A percentile compares a stretch with the other conserved stretches of the same genome.
These are phyloP conservation scores for Cyclotella atomus DNA, from an alignment of 108 stramenopile species.

Conservation along the genomic window DNA sequence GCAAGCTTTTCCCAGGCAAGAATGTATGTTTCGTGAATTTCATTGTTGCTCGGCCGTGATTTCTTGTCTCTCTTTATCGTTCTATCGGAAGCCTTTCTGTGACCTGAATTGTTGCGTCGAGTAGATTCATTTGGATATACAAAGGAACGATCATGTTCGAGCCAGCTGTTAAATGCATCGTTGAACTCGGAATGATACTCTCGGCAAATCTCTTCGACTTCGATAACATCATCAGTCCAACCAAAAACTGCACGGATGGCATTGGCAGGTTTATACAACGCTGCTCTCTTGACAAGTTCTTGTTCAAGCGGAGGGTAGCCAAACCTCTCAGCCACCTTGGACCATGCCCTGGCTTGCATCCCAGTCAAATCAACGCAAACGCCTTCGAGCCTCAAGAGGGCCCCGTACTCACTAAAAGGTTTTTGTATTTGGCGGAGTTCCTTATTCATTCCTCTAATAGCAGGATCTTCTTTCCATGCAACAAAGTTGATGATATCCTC, in stretches of 20 bases:
- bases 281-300: slow-evolving; percentile 58
- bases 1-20: slow-evolving; percentile 64
- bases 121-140: slow-evolving; percentile 15
- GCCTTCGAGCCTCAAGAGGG: slow-evolving; percentile 81
- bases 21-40: slow-evolving; percentile 31
- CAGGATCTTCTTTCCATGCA: slow-evolving; percentile 62
- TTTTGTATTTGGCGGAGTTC: slow-evolving; percentile 68
- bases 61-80: not conserved
- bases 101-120: slow-evolving; percentile 2
- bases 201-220: slow-evolving; percentile 46
- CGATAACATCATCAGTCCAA: slow-evolving; percentile 69
- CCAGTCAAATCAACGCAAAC: slow-evolving; percentile 75
- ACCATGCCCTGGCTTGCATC: slow-evolving; percentile 72
- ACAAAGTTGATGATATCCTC: slow-evolving; percentile 68
- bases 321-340: slow-evolving; percentile 60
- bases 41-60: slow-evolving; percentile 20
- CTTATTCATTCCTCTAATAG: slow-evolving; percentile 64
- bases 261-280: slow-evolving; percentile 60
- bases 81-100: not conserved
- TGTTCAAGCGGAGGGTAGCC: slow-evolving; percentile 54
- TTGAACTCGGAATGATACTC: slow-evolving; percentile 50
- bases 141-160: slow-evolving; percentile 16
- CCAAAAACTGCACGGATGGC: slow-evolving; percentile 67
- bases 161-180: slow-evolving; percentile 64
- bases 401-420: slow-evolving; percentile 79